Evolutionary conservation across 306 rosid genomes (phyloP), one percentile per base, ranked within the genome.

Genomic region (Cicer judaicum): DNA sequence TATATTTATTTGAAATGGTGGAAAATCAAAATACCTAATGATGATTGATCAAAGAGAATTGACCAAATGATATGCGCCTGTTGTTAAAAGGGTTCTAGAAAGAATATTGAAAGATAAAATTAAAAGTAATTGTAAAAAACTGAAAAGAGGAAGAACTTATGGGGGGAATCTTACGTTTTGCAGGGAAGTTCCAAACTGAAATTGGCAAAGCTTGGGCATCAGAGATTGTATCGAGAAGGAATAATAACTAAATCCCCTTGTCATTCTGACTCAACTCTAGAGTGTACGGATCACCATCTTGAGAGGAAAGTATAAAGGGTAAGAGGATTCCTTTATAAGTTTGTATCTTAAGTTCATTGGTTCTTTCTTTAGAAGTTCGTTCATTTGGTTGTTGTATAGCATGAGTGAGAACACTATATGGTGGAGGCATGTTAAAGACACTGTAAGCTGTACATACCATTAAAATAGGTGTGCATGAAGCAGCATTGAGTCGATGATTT

Each of bases 101-200:
- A 18, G 8, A 53, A 14, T 53, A 16, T 53, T 53, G 10, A 53
- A 53, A n/a, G 11, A 50, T 0, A 14, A 50, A 50, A 7, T 50
- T 50, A 50, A 6, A 50, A 14, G n/a, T n/a, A n/a, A n/a, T 50
- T 6, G 56, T 50, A 50, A n/a, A 7, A 59, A 59, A 13, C 36
- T 34, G 41, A 34, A 12, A 12, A 53, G 3, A 7, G n/a, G n/a
- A n/a, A 10, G 13, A 54, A 54, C 60, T 54, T 24, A 18, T 15
- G 52, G 42, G 56, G 44, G 24, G 50, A 67, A 4, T 16, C 10
- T 61, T 47, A 72, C 42, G n/a, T 21, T 67, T 6, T 19, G 81
- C 87, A 91, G 96, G 96, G 60, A 91, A 93, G 92, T 93, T 93
- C 75, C 92, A 91, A 85, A 91, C 98, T 43, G 96, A 93, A 69